phyloP scores from a whole-genome alignment of 23 red algal genomes.

The Porphyridium purpureum region DNA sequence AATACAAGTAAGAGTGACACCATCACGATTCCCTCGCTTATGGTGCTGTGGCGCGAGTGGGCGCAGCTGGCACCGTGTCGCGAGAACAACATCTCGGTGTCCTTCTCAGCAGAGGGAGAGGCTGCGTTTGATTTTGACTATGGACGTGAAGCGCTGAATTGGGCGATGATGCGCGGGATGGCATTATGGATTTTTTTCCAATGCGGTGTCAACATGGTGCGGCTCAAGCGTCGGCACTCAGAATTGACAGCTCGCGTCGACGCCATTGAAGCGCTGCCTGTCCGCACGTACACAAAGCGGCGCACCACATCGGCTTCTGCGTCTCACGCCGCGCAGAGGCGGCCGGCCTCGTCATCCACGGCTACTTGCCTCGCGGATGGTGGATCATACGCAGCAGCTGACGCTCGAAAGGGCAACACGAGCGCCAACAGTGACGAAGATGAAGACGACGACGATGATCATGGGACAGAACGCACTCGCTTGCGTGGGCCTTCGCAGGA shows the following conservation, averaged over 20 bases:
- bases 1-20: slow-evolving; percentile 4
- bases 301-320: neutral
- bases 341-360: no score
- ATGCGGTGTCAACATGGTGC: slow-evolving; percentile 73
- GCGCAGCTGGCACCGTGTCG: slow-evolving; percentile 29
- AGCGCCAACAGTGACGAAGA: no score
- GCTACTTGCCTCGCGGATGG: no score
- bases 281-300: slow-evolving; percentile 8
- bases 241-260: slow-evolving; percentile 49
- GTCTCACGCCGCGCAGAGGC: no score
- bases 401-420: neutral
- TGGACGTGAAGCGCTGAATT: slow-evolving; percentile 61
- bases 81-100: slow-evolving; percentile 11
- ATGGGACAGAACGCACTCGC: no score
- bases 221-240: slow-evolving; percentile 37
- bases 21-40: slow-evolving; percentile 44
- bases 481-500: no score
- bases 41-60: slow-evolving; percentile 57
- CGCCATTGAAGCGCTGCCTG: slow-evolving; percentile 36
- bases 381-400: no score
- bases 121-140: slow-evolving; percentile 37
- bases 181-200: slow-evolving; percentile 85
- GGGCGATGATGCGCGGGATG: slow-evolving; percentile 86
- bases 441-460: no score
- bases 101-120: slow-evolving; percentile 49